Conservation (phyloP, 805 yeast genomes). For the Candida tibetensis region DNA sequence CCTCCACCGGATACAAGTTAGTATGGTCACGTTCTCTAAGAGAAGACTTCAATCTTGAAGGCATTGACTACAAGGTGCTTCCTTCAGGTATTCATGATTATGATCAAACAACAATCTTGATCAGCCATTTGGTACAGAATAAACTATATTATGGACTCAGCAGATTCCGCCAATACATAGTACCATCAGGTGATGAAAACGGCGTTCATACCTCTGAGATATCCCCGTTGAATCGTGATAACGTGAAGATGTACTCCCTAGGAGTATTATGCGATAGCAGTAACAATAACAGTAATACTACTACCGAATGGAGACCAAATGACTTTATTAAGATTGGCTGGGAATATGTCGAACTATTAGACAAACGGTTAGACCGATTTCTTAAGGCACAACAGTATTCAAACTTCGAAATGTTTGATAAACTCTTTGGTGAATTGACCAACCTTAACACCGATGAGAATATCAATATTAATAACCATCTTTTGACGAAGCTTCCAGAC, state of each 20-base stretch:
- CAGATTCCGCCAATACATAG: conserved; percentile 26
- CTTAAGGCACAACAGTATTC: conserved; percentile 16
- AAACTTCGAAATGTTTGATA: conserved; percentile 17
- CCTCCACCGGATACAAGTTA: conserved; percentile 33
- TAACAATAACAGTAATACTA: conserved; percentile 4
- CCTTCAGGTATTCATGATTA: conserved; percentile 43
- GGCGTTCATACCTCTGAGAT: not conserved
- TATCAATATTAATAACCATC: conserved; percentile 33
- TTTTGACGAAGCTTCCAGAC: conserved; percentile 40
- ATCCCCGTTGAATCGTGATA: conserved; percentile 7
- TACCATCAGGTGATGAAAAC: conserved; percentile 7
- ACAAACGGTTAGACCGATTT: conserved; percentile 22
- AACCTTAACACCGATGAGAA: conserved; percentile 1
- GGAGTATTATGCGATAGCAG: conserved; percentile 56
- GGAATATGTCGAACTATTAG: conserved; percentile 40
- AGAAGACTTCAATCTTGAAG: conserved; percentile 20
- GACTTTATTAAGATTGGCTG: conserved; percentile 39
- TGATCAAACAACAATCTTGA: conserved; percentile 25
- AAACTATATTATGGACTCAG: conserved; percentile 34
- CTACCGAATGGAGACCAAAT: conserved; percentile 38
- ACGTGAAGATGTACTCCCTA: conserved; percentile 60
- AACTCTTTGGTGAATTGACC: conserved; percentile 14
- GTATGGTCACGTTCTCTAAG: conserved; percentile 31
- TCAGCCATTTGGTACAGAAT: conserved; percentile 25
- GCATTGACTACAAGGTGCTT: conserved; percentile 37